Conservation (phyloP, 805 yeast genomes). For the Metschnikowia noctiluminum region DNA sequence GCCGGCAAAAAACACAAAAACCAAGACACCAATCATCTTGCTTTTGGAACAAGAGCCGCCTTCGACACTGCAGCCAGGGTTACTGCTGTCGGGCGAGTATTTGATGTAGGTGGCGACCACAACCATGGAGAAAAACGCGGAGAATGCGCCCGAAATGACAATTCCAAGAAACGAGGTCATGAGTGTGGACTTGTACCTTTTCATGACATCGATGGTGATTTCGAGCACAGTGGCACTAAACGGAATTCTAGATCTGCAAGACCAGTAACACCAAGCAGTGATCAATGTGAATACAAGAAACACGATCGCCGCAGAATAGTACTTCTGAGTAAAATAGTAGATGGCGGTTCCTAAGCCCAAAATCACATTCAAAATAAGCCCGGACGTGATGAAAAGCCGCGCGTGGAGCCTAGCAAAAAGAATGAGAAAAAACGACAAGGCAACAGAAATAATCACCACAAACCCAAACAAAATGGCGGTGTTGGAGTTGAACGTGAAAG, state of each 20-base stretch:
- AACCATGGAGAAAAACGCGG: constrained; percentile 61
- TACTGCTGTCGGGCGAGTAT: constrained; percentile 54
- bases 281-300: constrained; percentile 62
- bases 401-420: constrained; percentile 64
- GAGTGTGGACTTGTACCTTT: constrained; percentile 65
- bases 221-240: constrained; percentile 67
- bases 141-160: constrained; percentile 56
- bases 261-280: constrained; percentile 71
- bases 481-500: constrained; percentile 71
- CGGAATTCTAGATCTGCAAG: constrained; percentile 67
- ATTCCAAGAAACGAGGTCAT: constrained; percentile 60
- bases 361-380: constrained; percentile 63
- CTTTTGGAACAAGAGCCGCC: constrained; percentile 52
- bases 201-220: constrained; percentile 75
- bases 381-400: constrained; percentile 59
- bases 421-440: constrained; percentile 55
- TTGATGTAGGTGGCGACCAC: constrained; percentile 77
- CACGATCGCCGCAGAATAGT: constrained; percentile 80
- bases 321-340: constrained; percentile 61
- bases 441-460: constrained; percentile 56
- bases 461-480: constrained; percentile 70
- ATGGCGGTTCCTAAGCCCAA: constrained; percentile 76
- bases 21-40: constrained; percentile 64
- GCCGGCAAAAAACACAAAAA: constrained; percentile 78
- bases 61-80: constrained; percentile 53